Evolutionary conservation across 1,284 basidiomycete genomes (phyloP).

Genomic region (Cerrena zonata): DNA sequence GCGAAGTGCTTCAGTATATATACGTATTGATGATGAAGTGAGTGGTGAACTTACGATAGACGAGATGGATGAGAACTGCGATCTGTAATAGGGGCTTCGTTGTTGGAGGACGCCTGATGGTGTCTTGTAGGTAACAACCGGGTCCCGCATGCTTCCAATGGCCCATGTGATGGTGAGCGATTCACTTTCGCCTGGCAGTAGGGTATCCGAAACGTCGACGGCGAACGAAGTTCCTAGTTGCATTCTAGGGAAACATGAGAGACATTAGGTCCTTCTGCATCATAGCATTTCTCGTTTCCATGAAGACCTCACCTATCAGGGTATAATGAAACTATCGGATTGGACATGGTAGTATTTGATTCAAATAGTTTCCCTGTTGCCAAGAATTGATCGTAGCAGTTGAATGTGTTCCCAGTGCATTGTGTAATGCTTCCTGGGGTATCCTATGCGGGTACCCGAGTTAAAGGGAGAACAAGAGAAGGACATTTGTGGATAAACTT

Average conservation of each 20-base stretch:
- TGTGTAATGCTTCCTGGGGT: not conserved
- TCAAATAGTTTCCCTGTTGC: not conserved
- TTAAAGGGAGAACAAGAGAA: too few species aligned
- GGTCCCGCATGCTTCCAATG: constrained; percentile 30
- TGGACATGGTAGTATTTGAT: not conserved
- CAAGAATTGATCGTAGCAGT: not conserved
- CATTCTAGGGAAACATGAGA: not conserved
- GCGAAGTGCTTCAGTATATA: not conserved
- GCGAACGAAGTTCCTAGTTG: not conserved
- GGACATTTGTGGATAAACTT: not conserved
- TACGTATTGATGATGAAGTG: not conserved
- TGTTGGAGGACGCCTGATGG: constrained; percentile 10
- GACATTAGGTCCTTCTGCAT: too few species aligned
- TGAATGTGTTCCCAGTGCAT: not conserved
- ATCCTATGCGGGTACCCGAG: not conserved
- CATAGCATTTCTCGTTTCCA: too few species aligned
- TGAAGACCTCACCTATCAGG: not conserved
- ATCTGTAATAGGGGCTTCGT: constrained; percentile 21
- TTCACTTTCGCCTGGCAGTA: not conserved
- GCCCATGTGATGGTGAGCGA: constrained; percentile 24
- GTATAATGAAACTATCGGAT: not conserved
- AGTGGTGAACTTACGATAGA: constrained; percentile 14
- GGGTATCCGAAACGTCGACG: not conserved
- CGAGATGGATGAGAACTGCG: constrained; percentile 11
- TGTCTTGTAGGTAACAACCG: constrained; percentile 24